Percentiles rank a stretch among this genome's conserved stretches.
phyloP scores from a whole-genome alignment of 192 early-diverging fungal genomes.

The Rhizophagus sp. region DNA sequence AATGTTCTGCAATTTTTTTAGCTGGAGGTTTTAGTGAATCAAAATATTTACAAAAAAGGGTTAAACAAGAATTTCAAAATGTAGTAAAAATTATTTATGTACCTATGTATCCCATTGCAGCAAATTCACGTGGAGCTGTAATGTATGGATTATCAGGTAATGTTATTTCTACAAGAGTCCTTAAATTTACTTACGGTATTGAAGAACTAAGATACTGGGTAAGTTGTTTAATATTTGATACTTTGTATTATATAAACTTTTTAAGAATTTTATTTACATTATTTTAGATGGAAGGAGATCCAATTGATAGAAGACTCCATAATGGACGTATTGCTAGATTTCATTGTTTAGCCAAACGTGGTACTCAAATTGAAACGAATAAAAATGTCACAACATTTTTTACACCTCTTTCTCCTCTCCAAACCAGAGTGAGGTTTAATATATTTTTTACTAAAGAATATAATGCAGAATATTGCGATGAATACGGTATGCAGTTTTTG shows the following conservation, averaged over 20 bases:
- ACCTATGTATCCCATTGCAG: slow-evolving; percentile 32
- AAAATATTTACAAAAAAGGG: slow-evolving; percentile 36
- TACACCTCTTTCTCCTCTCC: neutral
- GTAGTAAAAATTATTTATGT: slow-evolving; percentile 32
- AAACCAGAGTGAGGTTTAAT: neutral
- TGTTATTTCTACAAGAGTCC: neutral
- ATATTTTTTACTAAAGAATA: neutral
- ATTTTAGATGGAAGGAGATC: neutral
- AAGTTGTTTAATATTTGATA: neutral
- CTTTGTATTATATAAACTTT: too few species aligned
- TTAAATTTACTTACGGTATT: neutral
- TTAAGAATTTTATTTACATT: neutral
- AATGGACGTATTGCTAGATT: neutral
- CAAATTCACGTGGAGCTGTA: slow-evolving; percentile 8
- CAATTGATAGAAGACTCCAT: neutral
- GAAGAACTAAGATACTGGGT: neutral
- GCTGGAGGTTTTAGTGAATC: slow-evolving; percentile 43
- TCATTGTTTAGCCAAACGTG: neutral
- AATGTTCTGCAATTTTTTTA: slow-evolving; percentile 38
- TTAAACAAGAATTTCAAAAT: slow-evolving; percentile 37
- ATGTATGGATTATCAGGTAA: neutral
- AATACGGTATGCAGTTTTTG: neutral
- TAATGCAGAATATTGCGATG: neutral
- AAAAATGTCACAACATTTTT: neutral
- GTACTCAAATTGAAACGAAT: neutral